Evolutionary conservation across 345 rosid genomes (phyloP), one percentile per base, ranked within the genome.

Genomic region (Pistacia integerrima): DNA sequence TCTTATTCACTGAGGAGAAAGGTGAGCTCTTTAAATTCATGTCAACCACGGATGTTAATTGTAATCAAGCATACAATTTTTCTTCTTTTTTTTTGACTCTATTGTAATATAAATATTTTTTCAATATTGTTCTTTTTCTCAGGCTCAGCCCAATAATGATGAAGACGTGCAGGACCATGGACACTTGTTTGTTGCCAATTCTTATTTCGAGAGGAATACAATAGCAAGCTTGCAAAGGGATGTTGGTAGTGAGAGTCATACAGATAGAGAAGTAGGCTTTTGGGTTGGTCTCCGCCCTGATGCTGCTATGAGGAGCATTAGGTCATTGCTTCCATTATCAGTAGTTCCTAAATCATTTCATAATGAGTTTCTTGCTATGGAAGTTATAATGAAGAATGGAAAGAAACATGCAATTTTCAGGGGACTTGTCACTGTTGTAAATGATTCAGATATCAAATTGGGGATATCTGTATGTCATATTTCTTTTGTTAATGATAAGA

Each of bases 371-470:
- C 67, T 92, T 81, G 99, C 97, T 62, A 87, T 96, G 88, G 99
- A 93, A 83, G 91, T 92, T 79, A 78, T 85, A 65, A 83, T 93
- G 91, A 92, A 89, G 88, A 88, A 92, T 87, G 97, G 99, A 76
- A 92, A 90, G 93, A 96, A 93, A 84, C 97, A 93, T 75, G 97
- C 85, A 70, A 82, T 89, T 85, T 92, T 96, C 79, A 91, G 99
- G 88, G 83, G 97, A 76, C 92, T 96, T 80, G 97, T 91, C 20
- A 85, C 94, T 4, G 92, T 90, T 72, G 80, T 87, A 72, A 96
- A 96, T 88, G 99, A 93, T 83, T 88, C 94, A 62, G 94, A 93
- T 82, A 78, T 91, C 82, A 90, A 82, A 83, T 69, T 96, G 84
- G 97, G 92, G 78, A 79, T 96, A 82, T 88, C 86, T 30, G 55